These are phyloP conservation scores for Calonectria leucothoes DNA, from an alignment of 2,329 filamentous ascomycete genomes.

Conservation along the genomic window DNA sequence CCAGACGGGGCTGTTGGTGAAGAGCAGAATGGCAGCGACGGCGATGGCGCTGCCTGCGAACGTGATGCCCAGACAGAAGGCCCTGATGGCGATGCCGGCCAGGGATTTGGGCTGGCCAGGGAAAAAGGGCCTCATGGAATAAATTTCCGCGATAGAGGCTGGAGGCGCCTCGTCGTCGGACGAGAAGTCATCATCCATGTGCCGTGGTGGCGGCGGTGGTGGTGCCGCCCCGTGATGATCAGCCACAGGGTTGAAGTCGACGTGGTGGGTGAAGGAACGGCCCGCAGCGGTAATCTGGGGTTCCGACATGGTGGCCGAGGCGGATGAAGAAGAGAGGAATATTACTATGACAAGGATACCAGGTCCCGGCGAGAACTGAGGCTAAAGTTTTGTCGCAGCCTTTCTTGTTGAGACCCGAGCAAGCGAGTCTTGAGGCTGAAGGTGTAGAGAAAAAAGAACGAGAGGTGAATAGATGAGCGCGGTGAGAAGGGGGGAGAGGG, in stretches of 20 bases:
- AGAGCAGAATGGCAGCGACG: conserved; percentile 47
- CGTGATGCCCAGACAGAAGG: conserved; percentile 64
- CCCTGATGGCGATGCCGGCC: conserved; percentile 68
- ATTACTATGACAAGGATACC: conserved; percentile 4
- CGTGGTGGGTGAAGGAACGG: conserved; percentile 13
- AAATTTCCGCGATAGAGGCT: conserved; percentile 42
- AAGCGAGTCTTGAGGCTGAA: not conserved
- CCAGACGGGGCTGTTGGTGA: conserved; percentile 64
- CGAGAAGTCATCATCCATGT: conserved; percentile 29
- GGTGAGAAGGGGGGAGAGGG: not conserved
- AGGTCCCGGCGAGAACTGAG: not conserved
- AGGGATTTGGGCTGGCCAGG: conserved; percentile 67
- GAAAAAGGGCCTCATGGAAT: conserved; percentile 48
- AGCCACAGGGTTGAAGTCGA: conserved; percentile 34
- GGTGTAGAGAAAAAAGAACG: not conserved
- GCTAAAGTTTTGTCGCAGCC: not conserved
- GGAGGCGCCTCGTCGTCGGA: conserved; percentile 23
- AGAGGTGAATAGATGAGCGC: not conserved
- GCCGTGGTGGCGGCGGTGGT: not conserved
- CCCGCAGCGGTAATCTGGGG: conserved; percentile 8
- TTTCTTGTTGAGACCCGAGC: not conserved
- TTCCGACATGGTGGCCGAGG: conserved; percentile 27
- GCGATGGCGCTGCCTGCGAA: conserved; percentile 51
- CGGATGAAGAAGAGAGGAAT: conserved; percentile 23
- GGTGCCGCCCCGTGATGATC: conserved; percentile 30